Evolutionary conservation across 345 rosid genomes (phyloP).

Genomic region (Brassica cretica): DNA sequence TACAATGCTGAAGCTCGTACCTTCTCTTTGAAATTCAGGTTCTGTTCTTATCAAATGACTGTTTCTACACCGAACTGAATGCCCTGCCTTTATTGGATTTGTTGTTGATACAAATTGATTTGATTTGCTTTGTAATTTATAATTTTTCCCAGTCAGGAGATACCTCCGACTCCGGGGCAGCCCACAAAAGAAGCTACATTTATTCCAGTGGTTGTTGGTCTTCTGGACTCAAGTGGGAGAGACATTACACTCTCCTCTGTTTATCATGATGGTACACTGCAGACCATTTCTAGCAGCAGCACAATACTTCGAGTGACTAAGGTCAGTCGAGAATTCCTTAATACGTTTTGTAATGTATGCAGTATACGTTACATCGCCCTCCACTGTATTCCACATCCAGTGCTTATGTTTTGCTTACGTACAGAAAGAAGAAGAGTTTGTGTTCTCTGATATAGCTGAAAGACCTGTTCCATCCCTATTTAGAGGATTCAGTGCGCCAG

Average conservation of each 20-base stretch:
- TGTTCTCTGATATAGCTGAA: slow-evolving; percentile 74
- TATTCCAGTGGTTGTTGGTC: slow-evolving; percentile 80
- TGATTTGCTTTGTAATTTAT: slow-evolving; percentile 13
- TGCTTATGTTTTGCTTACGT: slow-evolving; percentile 29
- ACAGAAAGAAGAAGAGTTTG: slow-evolving; percentile 96
- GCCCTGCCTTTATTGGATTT: not conserved
- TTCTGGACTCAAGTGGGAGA: slow-evolving; percentile 76
- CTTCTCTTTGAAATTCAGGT: slow-evolving; percentile 92
- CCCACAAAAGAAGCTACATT: slow-evolving; percentile 86
- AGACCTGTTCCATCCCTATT: slow-evolving; percentile 84
- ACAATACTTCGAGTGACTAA: slow-evolving; percentile 84
- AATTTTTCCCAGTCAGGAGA: slow-evolving; percentile 68
- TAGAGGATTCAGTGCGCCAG: slow-evolving; percentile 91
- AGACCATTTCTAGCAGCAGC: slow-evolving; percentile 51
- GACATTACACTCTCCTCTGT: slow-evolving; percentile 75
- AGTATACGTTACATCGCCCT: not conserved
- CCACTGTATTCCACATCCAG: not conserved
- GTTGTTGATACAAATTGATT: slow-evolving; percentile 13
- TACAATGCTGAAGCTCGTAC: slow-evolving; percentile 73
- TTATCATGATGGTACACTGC: slow-evolving; percentile 60
- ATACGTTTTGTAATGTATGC: slow-evolving; percentile 6
- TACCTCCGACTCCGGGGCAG: slow-evolving; percentile 89
- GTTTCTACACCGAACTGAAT: not conserved
- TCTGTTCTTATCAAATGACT: slow-evolving; percentile 6
- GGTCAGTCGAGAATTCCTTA: slow-evolving; percentile 46